phyloP scores from a whole-genome alignment of 2,329 filamentous ascomycete species.

The Sclerotinia sclerotiorum region DNA sequence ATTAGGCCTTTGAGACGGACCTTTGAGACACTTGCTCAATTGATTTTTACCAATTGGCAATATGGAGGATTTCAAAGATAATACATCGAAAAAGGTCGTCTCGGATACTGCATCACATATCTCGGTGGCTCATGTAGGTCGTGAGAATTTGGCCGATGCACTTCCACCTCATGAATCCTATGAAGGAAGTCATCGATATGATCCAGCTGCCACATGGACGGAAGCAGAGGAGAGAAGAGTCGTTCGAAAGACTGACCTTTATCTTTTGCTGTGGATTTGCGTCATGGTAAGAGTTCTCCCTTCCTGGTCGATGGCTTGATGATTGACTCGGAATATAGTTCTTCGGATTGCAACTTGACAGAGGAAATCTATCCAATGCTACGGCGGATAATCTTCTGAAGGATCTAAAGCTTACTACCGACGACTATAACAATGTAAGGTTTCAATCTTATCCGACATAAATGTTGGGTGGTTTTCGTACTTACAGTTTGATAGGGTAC shows the following conservation, averaged over 20 bases:
- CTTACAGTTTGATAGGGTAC: constrained; percentile 46
- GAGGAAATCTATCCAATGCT: constrained; percentile 58
- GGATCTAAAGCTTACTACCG: constrained; percentile 21
- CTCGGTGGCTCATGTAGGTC: constrained; percentile 2
- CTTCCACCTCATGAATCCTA: constrained; percentile 19
- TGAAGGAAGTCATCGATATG: constrained; percentile 40
- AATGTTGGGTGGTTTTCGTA: not conserved
- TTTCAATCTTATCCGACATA: constrained; percentile 35
- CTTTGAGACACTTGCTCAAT: not conserved
- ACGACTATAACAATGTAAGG: constrained; percentile 32
- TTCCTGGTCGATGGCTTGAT: not conserved
- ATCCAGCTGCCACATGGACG: constrained; percentile 54
- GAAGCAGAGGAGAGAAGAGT: constrained; percentile 55
- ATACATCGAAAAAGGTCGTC: not conserved
- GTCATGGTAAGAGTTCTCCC: constrained; percentile 5
- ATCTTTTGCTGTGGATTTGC: constrained; percentile 19
- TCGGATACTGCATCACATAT: not conserved
- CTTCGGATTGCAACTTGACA: constrained; percentile 60
- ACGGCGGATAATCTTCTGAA: constrained; percentile 48
- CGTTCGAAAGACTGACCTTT: constrained; percentile 49
- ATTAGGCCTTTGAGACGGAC: not conserved
- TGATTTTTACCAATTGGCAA: not conserved
- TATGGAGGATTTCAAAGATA: not conserved
- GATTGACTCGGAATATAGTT: constrained; percentile 43
- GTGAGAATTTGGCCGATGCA: constrained; percentile 6